Base-by-base conservation (phyloP, 202 grass and related monocot genomes). In the Setaria italica region DNA sequence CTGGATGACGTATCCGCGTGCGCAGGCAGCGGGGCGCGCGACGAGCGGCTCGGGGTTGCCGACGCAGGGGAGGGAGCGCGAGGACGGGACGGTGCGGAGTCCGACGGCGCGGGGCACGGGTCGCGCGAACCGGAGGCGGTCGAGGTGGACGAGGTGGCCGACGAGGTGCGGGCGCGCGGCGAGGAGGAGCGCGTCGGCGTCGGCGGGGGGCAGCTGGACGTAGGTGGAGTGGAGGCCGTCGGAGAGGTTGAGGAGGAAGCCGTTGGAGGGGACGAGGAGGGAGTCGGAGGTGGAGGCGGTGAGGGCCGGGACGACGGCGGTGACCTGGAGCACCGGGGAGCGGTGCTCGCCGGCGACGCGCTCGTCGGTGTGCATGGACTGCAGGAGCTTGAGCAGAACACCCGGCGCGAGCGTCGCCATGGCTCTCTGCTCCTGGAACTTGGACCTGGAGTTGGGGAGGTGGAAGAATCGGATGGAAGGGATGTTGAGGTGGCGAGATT, bases 181-280 rank as follows among this genome's bases (percentile, higher is more conserved):
- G 86, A 90, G 88, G 34, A 99, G 93, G 20, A 99, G 78, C 16
- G 85, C 87, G 69, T 99, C 96, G 48, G 85, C 87, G 73, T 99
- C 96, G 42, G 70, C 54, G 55, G 72, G 81, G 6, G 90, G 89
- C 15, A 92, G 82, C 64, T 92, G 77, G 9, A 99, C 96, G 71
- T 94, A 99, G 71, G 96, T 99, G 75, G 90, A 99, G 85, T 99
- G 92, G 35, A 84, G 29, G 32, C 93, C 91, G 79, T 99, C 93
- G 60, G 96, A 99, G 47, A 95, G 91, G 72, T 99, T 94, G 66
- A 99, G 84, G 88, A 91, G 91, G 79, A 94, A 91, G 29, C 93
- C 96, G 32, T 94, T 91, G 35, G 96, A 55, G 3, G 95, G 96
- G 86, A 86, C 86, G 77, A 87, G 92, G 62, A 94, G 91, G 66